Evolutionary conservation across 2,329 filamentous ascomycete genomes (phyloP), one percentile per base, ranked within the genome.

Genomic region (Stachybotrys elegans): DNA sequence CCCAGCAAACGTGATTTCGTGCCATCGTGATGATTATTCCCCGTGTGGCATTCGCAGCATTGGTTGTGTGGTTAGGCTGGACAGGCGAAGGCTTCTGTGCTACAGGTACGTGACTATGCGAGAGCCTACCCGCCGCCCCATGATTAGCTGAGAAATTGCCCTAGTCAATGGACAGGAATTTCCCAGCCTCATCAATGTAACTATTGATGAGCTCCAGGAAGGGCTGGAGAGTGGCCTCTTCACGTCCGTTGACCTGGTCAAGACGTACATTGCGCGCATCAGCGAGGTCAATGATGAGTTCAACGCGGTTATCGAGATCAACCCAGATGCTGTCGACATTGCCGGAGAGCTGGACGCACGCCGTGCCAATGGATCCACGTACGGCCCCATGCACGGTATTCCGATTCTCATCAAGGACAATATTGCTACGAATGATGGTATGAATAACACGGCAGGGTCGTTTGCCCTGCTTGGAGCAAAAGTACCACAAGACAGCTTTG

Each of bases 331-430:
- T 1, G 40, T 69, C 5, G 27, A 45, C 5, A 66, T 70, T 8
- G 70, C 71, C 1, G 53, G 50, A 2, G 45, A 54, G 2, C 49
- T 69, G 5, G 70, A 73, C 41, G 43, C 21, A 1, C 38, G 25
- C 16, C 38, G 47, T 7, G 50, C 59, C 42, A 53, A 25, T 5
- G 35, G 25, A 4, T 6, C 14, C 17, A 4, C 27, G 57, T 45
- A 23, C 42, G 42, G 73, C 1, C 78, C 78, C 3, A 66, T 84
- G 0, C 80, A 86, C 55, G 82, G 83, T 6, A 71, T 86, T 4
- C 83, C 82, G 0, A 75, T 86, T 20, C 61, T 85, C 5, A 69
- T 86, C 62, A 86, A 86, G 59, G 77, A 83, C 61, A 84, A 82
- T 55, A 83, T 86, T 40, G 81, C 75, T 13, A 85, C 81, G 0